These are phyloP conservation scores for Starmerella geochares DNA, from an alignment of 805 yeast species.

Conservation along the genomic window DNA sequence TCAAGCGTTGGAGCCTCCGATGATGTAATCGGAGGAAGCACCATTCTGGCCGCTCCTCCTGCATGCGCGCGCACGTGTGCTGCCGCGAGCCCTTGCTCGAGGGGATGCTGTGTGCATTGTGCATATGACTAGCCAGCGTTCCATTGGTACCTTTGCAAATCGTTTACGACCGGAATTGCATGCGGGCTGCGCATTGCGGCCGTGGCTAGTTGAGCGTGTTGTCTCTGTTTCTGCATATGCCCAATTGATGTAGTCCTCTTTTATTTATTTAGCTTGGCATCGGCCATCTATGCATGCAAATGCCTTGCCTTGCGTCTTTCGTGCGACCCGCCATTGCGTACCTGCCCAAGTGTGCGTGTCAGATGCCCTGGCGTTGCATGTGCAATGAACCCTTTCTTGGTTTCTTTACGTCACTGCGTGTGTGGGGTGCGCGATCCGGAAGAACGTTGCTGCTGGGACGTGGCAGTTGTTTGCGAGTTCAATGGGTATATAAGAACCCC, in stretches of 20 bases:
- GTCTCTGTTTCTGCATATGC: too few relatives aligned
- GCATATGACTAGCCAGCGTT: not conserved
- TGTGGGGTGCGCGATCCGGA: conserved; percentile 3
- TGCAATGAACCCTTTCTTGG: not conserved
- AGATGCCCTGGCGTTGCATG: conserved; percentile 1
- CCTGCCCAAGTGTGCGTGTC: not conserved
- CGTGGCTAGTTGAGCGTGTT: too few relatives aligned
- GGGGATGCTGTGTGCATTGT: not conserved
- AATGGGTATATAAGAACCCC: not conserved
- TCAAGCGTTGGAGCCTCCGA: not conserved
- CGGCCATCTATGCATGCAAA: not conserved
- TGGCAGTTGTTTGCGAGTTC: not conserved
- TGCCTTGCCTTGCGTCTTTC: not conserved
- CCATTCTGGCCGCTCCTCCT: too few relatives aligned
- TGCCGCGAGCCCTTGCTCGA: not conserved
- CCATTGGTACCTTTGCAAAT: not conserved
- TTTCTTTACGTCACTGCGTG: not conserved
- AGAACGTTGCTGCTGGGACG: not conserved
- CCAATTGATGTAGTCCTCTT: too few relatives aligned
- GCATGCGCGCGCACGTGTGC: conserved; percentile 2
- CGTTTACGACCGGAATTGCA: too few relatives aligned
- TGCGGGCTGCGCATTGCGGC: too few relatives aligned
- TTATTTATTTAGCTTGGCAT: not conserved
- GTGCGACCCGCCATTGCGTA: not conserved
- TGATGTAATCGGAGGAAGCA: not conserved